Base-by-base conservation (phyloP, 441 rosid species). In the Monsonia emarginata region DNA sequence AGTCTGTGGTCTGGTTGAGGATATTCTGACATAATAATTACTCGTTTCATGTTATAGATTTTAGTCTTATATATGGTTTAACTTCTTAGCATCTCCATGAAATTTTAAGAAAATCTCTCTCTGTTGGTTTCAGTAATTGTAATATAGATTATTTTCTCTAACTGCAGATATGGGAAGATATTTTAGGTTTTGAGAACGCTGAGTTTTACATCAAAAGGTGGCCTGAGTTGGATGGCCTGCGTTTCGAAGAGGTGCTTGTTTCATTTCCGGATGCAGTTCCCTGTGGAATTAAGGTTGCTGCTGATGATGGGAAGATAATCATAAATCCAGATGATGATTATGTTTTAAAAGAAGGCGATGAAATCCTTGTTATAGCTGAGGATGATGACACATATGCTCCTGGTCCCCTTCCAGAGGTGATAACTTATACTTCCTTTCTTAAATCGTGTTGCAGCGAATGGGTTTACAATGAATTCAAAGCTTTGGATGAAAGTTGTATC, bases 121-220 rank as follows among this genome's bases (percentile, higher is more conserved):
- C 0, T 46, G 26, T 28, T 24, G n/a, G 26, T 58, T 42, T 13
- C 59, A 32, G 25, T 9, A 30, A 25, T 22, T 44, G 5, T 27
- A 57, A 14, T 50, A 50, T 19, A 16, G 8, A 5, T 5, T 18
- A 5, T 27, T 60, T 65, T 65, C 52, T 54, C 54, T 48, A 40
- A 28, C 54, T 64, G 65, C 86, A 89, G 98, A 87, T 89, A 77
- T 89, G 98, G 95, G 98, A 91, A 75, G 93, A 89, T 74, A 83
- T 89, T 52, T 80, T 91, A 82, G 96, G 98, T 30, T 91, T 91
- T 81, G 91, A 89, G 75, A 89, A 91, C 31, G 86, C 86, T 0
- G 96, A 89, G 65, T 89, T 89, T 68, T 91, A 91, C 87, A 86
- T 91, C 65, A 88, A 91, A 79, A 82, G 84, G 74, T 91, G 95